Percentiles rank a stretch among this genome's conserved stretches.
phyloP scores from a whole-genome alignment of 192 early-diverging fungal genomes.

The Lobosporangium transversale region DNA sequence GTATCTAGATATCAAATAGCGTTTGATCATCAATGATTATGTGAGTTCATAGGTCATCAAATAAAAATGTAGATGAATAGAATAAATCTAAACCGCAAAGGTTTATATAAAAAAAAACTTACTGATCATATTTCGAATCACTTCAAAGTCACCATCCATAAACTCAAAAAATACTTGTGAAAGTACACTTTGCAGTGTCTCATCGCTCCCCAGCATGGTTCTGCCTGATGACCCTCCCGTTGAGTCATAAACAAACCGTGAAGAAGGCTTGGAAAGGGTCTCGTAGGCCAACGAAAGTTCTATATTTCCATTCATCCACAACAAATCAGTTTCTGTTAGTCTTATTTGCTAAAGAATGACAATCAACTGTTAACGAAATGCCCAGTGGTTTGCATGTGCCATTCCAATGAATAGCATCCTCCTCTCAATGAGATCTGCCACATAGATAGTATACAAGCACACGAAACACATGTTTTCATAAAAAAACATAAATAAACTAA shows the following conservation, averaged over 20 bases:
- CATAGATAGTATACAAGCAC: too few species aligned
- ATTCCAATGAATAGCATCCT: too few species aligned
- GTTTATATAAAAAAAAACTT: too few species aligned
- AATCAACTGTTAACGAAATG: too few species aligned
- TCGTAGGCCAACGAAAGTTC: slow-evolving; percentile 65
- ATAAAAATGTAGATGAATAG: too few species aligned
- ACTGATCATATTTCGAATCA: slow-evolving; percentile 66
- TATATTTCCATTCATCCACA: slow-evolving; percentile 12
- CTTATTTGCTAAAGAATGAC: too few species aligned
- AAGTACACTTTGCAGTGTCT: slow-evolving; percentile 64
- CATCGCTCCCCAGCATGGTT: slow-evolving; percentile 54
- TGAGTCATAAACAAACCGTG: slow-evolving; percentile 64
- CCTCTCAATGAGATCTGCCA: too few species aligned
- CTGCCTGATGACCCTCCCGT: slow-evolving; percentile 51
- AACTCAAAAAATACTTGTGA: slow-evolving; percentile 68
- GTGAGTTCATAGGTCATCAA: too few species aligned
- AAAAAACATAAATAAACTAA: neutral
- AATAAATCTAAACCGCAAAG: too few species aligned
- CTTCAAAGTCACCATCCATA: slow-evolving; percentile 70
- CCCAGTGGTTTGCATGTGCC: too few species aligned
- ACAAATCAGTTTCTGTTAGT: slow-evolving; percentile 8
- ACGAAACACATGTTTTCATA: neutral
- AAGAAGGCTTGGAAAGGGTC: slow-evolving; percentile 63
- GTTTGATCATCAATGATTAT: too few species aligned
- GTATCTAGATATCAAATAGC: slow-evolving; percentile 25